phyloP scores from a whole-genome alignment of 164 flowering plant species.

The Chimonanthus salicifolius region DNA sequence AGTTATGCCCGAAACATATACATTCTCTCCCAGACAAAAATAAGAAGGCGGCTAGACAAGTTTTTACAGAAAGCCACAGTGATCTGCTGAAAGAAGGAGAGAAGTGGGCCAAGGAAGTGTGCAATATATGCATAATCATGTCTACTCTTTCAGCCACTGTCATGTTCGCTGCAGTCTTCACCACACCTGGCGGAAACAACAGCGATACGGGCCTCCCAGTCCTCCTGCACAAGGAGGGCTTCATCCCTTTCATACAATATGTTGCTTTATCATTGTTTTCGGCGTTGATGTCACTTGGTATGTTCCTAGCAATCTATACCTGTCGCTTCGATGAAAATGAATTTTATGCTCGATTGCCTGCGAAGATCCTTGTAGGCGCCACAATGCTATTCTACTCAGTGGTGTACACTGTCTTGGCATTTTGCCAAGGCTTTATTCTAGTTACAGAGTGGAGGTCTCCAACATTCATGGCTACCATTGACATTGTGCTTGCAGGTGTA shows the following conservation, averaged over 20 bases:
- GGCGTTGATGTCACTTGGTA: no score
- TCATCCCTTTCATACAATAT: background rate
- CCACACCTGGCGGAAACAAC: constrained; percentile 4
- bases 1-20: no score
- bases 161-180: constrained; percentile 4
- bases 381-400: background rate
- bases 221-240: no score
- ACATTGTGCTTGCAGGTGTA: background rate
- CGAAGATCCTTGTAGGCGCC: background rate
- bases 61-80: constrained; percentile 1
- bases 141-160: constrained; percentile 4
- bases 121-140: no score
- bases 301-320: background rate
- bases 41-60: background rate
- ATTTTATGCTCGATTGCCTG: background rate
- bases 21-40: no score
- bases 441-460: background rate
- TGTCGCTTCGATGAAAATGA: background rate
- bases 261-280: background rate
- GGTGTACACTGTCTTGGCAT: background rate
- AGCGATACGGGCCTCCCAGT: background rate
- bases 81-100: background rate
- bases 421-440: background rate
- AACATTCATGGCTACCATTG: background rate
- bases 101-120: no score